Base-by-base conservation (phyloP, 2,329 filamentous ascomycete species). In the Cytospora schulzeri region DNA sequence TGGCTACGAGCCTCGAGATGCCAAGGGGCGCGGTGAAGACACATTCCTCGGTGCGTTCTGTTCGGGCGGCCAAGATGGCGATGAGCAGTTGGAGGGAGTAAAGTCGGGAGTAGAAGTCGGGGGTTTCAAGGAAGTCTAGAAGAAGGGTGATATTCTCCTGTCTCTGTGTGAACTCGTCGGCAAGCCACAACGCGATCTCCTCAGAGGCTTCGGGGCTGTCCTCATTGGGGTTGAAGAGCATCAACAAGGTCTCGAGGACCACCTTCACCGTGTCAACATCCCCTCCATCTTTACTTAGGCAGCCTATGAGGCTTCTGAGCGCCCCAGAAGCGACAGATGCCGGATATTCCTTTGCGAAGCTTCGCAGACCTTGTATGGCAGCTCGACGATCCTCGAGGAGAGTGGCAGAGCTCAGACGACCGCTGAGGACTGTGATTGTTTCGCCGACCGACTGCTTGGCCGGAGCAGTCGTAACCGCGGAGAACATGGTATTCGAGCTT, bases 261-360 rank as follows among this genome's bases (percentile, higher is more conserved):
- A 96, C 88, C 78, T 97, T 96, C 74, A 96, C 90, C 6, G 96
- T 99, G 76, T 99, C 95, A 64, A 97, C 90, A 83, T 99, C 95
- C 74, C 96, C 92, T 66, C 87, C 88, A 84, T 99, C 95, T 74
- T 92, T 93, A 69, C 87, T 87, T 60, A 99, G 80, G 71, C 91
- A 92, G 15, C 86, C 88, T 69, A 99, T 98, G 63, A 99, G 83
- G 63, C 91, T 92, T 68, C 94, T 86, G 56, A 99, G 80, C n/a
- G 93, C 92, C 48, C 93, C 93, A 4, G 93, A 97, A 2, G 96
- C 92, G 41, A 99, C 95, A 9, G 93, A 96, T 17, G 96, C 96
- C 45, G 95, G 96, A 72, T 94, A 98, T 67, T 96, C 89, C 78
- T 98, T 98, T 51, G 95, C 92, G 76, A 99, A 98, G 79, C 93